A percentile compares a stretch with the other conserved stretches of the same genome.
Evolutionary conservation across 176 grass and related monocot species (phyloP).

Genomic region (Canna indica): DNA sequence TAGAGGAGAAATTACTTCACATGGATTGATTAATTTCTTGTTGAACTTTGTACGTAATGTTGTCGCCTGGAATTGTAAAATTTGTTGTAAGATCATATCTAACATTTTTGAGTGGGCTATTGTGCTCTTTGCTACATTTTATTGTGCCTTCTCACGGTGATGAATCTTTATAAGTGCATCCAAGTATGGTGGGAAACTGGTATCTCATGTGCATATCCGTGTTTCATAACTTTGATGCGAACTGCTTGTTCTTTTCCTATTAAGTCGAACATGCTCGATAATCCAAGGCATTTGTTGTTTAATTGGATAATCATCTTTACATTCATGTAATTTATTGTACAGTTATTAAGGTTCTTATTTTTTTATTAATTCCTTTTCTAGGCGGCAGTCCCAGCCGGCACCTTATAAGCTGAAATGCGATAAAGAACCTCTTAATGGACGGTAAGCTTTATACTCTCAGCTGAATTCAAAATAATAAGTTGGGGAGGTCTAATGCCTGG

Average conservation of each 20-base stretch:
- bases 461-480: background rate
- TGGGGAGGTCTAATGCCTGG: background rate
- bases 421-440: conserved; percentile 71
- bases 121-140: no score
- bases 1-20: no score
- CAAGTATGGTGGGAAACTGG: background rate
- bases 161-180: no score
- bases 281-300: background rate
- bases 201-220: no score
- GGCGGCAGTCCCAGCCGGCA: conserved; percentile 76
- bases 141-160: no score
- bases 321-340: conserved; percentile 15
- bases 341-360: background rate
- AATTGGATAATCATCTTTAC: background rate
- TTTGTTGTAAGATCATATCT: no score
- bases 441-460: conserved; percentile 30
- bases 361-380: conserved; percentile 35
- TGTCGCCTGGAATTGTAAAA: no score
- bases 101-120: no score
- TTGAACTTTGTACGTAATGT: no score
- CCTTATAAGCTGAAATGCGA: conserved; percentile 93
- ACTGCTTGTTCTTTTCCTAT: background rate
- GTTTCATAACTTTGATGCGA: no score
- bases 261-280: background rate
- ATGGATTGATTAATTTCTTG: no score